Percentiles rank a stretch among this genome's conserved stretches.
Evolutionary conservation across 768 basidiomycete species (phyloP).

Genomic region (Leccinum longicurvipes): DNA sequence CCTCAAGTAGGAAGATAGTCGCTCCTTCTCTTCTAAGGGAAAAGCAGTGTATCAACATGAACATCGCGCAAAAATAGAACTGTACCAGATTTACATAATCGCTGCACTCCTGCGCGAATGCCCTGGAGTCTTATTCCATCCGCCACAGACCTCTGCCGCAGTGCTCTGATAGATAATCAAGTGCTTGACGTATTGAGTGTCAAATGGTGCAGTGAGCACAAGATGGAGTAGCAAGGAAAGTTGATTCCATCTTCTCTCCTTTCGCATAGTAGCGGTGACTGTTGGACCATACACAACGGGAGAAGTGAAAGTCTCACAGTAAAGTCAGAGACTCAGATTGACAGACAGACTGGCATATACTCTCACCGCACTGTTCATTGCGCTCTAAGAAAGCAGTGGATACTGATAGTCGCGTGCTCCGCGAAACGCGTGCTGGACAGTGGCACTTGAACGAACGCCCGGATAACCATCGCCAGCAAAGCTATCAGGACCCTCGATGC

Average conservation of each 20-base stretch:
- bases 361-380: too few relatives aligned
- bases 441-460: slow-evolving; percentile 71
- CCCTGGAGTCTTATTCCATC: too few relatives aligned
- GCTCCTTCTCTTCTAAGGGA: too few relatives aligned
- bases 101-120: too few relatives aligned
- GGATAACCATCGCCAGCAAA: slow-evolving; percentile 73
- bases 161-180: slow-evolving; percentile 77
- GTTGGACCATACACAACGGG: not conserved
- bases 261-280: too few relatives aligned
- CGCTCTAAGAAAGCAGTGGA: slow-evolving; percentile 65
- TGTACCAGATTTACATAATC: too few relatives aligned
- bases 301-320: slow-evolving; percentile 37
- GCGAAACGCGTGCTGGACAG: slow-evolving; percentile 56
- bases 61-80: too few relatives aligned
- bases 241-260: too few relatives aligned
- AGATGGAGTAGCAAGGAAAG: not conserved
- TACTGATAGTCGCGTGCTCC: slow-evolving; percentile 42
- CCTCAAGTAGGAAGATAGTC: too few relatives aligned
- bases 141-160: too few relatives aligned
- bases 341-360: slow-evolving; percentile 70
- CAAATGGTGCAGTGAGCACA: slow-evolving; percentile 3
- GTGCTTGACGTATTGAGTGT: slow-evolving; percentile 69
- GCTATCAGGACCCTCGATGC: slow-evolving; percentile 67
- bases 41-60: too few relatives aligned
- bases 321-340: slow-evolving; percentile 87